Base-by-base conservation (phyloP, 306 rosid species). In the Hippophae gyantsensis region DNA sequence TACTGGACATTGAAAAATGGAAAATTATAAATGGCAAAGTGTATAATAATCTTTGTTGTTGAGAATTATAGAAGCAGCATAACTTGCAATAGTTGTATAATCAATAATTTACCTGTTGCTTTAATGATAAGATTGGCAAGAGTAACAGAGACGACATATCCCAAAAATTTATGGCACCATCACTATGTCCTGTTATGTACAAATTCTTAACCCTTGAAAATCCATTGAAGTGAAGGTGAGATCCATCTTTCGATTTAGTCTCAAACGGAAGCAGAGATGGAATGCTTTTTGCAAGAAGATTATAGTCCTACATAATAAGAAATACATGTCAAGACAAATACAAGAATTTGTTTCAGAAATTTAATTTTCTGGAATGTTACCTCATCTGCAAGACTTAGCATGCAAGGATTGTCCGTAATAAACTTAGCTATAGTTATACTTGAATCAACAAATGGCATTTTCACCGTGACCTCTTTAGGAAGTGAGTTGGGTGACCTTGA, bases 161-260 rank as follows among this genome's bases (percentile, higher is more conserved):
- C 94, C 97, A 90, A 70, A 90, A 82, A 18, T 74, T 85, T 52
- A 85, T 61, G 46, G 86, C 78, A 65, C 97, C 97, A 58, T 83
- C 77, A 52, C 71, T 66, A 63, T 90, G 97, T 73, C 97, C 97
- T 53, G 89, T 81, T 72, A 90, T 84, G 78, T 87, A 87, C 73
- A 90, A 42, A 74, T 79, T 84, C 69, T 69, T 81, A 8, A 77
- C 69, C 65, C 56, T 84, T 9, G 81, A 82, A 79, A 90, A 90
- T 79, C 95, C 94, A 52, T 70, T 60, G 62, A 90, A 87, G 55
- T 70, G 77, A 48, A 70, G 52, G 71, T 47, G 68, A 60, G 72
- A 45, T 68, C 79, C 87, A 41, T 85, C 94, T 72, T 71, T 87
- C 8, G 58, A 69, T 56, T 81, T 90, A 70, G 74, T 58, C 71